phyloP scores from a whole-genome alignment of 1,284 basidiomycete genomes.

The Termitomyces sp. region DNA sequence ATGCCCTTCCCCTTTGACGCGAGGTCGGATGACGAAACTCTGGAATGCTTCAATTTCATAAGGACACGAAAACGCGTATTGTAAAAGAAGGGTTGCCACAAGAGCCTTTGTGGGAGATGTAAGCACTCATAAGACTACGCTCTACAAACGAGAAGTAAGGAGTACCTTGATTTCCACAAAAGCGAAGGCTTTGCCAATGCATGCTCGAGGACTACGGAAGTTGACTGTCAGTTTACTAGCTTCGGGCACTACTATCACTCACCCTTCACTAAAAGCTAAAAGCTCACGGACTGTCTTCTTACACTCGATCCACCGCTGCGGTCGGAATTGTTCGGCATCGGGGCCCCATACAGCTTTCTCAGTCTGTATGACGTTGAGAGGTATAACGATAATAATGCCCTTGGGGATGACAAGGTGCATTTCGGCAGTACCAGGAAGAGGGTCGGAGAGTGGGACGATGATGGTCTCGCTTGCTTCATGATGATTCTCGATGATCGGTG shows the following conservation, averaged over 20 bases:
- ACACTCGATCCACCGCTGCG: slow-evolving; percentile 50
- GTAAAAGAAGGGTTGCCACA: slow-evolving; percentile 41
- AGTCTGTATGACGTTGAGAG: slow-evolving; percentile 53
- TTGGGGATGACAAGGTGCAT: slow-evolving; percentile 44
- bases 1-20: slow-evolving; percentile 41
- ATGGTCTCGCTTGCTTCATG: slow-evolving; percentile 49
- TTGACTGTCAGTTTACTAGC: slow-evolving; percentile 2
- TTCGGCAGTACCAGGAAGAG: slow-evolving; percentile 38
- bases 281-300: slow-evolving; percentile 35
- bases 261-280: slow-evolving; percentile 56
- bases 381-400: slow-evolving; percentile 48
- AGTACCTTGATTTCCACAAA: slow-evolving; percentile 50
- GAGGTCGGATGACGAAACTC: slow-evolving; percentile 57
- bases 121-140: neutral
- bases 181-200: slow-evolving; percentile 52
- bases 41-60: slow-evolving; percentile 53
- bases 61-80: slow-evolving; percentile 45
- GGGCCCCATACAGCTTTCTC: slow-evolving; percentile 50
- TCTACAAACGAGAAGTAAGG: neutral
- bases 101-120: slow-evolving; percentile 32
- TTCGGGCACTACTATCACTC: slow-evolving; percentile 14
- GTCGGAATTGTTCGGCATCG: slow-evolving; percentile 51
- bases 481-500: slow-evolving; percentile 55
- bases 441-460: slow-evolving; percentile 43
- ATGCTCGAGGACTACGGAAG: slow-evolving; percentile 43